These are phyloP conservation scores for Jatropha curcas DNA, from an alignment of 345 rosid species.

Conservation along the genomic window DNA sequence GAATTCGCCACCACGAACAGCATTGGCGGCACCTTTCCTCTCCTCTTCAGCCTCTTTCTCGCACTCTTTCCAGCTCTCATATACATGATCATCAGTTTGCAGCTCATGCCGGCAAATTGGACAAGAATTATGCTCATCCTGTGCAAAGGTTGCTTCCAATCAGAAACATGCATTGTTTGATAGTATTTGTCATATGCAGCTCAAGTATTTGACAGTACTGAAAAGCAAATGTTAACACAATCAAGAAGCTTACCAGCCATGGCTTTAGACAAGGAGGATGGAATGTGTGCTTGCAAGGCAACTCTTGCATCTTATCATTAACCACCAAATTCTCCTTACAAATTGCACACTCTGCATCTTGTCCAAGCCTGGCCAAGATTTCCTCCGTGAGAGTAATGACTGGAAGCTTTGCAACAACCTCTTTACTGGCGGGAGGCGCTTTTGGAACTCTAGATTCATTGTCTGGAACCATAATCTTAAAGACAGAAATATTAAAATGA, in stretches of 20 bases:
- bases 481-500: slow-evolving; percentile 4
- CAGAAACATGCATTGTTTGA: not conserved
- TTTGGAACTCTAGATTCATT: slow-evolving; percentile 50
- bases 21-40: slow-evolving; percentile 89
- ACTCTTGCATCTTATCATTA: slow-evolving; percentile 86
- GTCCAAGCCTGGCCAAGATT: slow-evolving; percentile 57
- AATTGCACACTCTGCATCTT: slow-evolving; percentile 82
- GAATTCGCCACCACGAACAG: slow-evolving; percentile 87
- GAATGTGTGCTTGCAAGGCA: slow-evolving; percentile 89
- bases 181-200: not conserved
- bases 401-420: slow-evolving; percentile 87
- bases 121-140: slow-evolving; percentile 97
- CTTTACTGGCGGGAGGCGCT: slow-evolving; percentile 95
- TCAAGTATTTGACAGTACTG: not conserved
- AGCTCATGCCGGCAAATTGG: slow-evolving; percentile 92
- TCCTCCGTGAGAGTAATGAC: slow-evolving; percentile 61
- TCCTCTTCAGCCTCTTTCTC: slow-evolving; percentile 93
- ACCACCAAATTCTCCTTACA: slow-evolving; percentile 77
- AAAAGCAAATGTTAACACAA: not conserved
- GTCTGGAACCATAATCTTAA: slow-evolving; percentile 52
- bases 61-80: slow-evolving; percentile 90
- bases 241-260: slow-evolving; percentile 74
- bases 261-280: slow-evolving; percentile 98
- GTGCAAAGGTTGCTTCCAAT: slow-evolving; percentile 12
- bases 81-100: slow-evolving; percentile 82